Conservation (phyloP, 257 asterid genomes). For the Primulina tabacum region DNA sequence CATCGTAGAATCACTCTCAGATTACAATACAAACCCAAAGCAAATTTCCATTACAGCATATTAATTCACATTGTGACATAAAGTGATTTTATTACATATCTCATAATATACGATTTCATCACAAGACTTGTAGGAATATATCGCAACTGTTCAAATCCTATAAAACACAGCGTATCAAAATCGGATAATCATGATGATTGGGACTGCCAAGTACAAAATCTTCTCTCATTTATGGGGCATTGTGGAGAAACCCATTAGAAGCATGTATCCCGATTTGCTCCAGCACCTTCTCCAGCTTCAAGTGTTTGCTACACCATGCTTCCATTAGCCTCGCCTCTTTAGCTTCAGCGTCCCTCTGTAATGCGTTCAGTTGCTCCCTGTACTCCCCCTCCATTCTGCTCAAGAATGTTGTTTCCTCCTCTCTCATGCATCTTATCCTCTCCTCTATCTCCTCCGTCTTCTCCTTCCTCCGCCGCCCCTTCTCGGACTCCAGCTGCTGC, state of each 20-base stretch:
- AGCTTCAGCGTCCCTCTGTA: conserved; percentile 68
- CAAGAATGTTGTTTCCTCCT: conserved; percentile 50
- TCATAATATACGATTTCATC: background rate
- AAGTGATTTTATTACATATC: background rate
- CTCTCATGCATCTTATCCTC: conserved; percentile 48
- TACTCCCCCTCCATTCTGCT: conserved; percentile 63
- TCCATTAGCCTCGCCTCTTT: conserved; percentile 67
- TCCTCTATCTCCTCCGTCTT: conserved; percentile 57
- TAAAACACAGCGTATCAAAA: background rate
- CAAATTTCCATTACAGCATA: background rate
- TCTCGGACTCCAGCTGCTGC: conserved; percentile 73
- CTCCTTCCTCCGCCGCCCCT: conserved; percentile 58
- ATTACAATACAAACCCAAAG: background rate
- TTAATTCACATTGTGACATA: background rate
- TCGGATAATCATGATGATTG: background rate
- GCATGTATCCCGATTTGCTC: conserved; percentile 41
- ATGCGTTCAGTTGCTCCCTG: conserved; percentile 49
- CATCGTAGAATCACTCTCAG: too few species aligned
- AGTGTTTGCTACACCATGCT: conserved; percentile 56
- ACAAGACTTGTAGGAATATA: background rate
- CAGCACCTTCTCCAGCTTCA: conserved; percentile 48
- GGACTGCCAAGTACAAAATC: background rate
- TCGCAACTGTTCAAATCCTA: background rate
- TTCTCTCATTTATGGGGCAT: background rate
- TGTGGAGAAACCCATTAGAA: conserved; percentile 26